These are phyloP conservation scores for Verticillium nubilum DNA, from an alignment of 2,329 filamentous ascomycete genomes.

Conservation along the genomic window DNA sequence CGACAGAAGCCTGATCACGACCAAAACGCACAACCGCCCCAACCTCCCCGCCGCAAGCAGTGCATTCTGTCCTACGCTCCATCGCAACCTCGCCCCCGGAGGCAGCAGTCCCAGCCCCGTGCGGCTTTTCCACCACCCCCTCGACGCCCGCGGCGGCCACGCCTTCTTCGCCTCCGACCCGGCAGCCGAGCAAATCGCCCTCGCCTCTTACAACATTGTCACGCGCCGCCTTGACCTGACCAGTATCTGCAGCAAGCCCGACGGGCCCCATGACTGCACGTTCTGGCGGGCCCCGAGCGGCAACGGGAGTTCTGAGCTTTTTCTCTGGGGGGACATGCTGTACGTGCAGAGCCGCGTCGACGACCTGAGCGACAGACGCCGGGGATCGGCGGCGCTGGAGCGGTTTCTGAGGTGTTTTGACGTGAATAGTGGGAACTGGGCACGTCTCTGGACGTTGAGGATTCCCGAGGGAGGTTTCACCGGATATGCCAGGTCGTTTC, in stretches of 20 bases:
- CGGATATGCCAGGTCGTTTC: too few relatives aligned
- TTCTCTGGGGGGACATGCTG: too few relatives aligned
- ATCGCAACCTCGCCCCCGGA: background rate
- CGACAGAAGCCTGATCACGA: background rate
- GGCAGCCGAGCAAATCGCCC: background rate
- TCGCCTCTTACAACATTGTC: background rate
- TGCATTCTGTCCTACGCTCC: fast-evolving
- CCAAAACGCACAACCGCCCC: background rate
- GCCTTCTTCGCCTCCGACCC: background rate
- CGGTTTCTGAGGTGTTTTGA: too few relatives aligned
- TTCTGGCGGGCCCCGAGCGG: background rate
- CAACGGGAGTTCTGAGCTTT: too few relatives aligned
- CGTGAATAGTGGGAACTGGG: too few relatives aligned
- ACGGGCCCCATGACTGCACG: background rate
- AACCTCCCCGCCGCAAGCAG: background rate
- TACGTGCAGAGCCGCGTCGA: too few relatives aligned
- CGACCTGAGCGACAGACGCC: too few relatives aligned
- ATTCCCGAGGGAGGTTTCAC: too few relatives aligned
- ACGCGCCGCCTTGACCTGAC: background rate
- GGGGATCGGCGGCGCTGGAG: too few relatives aligned
- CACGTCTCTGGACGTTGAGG: too few relatives aligned
- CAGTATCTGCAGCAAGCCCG: background rate
- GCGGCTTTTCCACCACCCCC: background rate
- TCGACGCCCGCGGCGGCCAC: background rate
- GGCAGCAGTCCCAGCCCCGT: background rate